phyloP scores from a whole-genome alignment of 129 eudicot genomes.

The Helichrysum umbraculigerum region DNA sequence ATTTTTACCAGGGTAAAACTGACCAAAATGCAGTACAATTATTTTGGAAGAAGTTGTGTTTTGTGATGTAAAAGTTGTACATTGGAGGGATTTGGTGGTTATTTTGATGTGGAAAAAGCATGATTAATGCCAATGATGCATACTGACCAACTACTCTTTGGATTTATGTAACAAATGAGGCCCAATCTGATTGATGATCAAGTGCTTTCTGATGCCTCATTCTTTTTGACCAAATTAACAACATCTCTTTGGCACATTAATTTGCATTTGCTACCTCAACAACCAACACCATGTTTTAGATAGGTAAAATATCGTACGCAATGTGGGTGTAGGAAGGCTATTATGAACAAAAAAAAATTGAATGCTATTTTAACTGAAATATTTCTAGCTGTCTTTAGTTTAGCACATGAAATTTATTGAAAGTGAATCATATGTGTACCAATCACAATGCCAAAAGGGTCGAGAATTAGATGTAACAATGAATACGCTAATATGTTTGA shows the following conservation, averaged over 20 bases:
- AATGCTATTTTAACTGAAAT: constrained; percentile 1
- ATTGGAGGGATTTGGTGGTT: neutral
- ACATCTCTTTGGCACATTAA: constrained; percentile 8
- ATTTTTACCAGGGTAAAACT: neutral
- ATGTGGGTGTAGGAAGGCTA: neutral
- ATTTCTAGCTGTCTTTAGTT: neutral
- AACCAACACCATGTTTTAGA: constrained; percentile 36
- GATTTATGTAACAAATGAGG: constrained; percentile 29
- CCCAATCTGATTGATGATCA: constrained; percentile 29
- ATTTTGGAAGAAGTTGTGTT: neutral
- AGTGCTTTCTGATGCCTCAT: constrained; percentile 22
- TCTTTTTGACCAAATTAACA: constrained; percentile 32
- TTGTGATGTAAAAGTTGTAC: constrained; percentile 6
- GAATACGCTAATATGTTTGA: neutral
- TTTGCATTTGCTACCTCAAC: constrained; percentile 40
- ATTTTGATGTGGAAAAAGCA: neutral
- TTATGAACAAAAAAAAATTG: neutral
- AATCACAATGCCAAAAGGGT: neutral
- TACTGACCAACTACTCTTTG: constrained; percentile 36
- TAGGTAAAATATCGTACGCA: neutral
- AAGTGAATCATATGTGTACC: neutral
- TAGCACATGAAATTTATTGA: neutral
- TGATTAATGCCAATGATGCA: constrained; percentile 28
- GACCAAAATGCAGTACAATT: neutral
- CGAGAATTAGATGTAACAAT: neutral